These are phyloP conservation scores for Didymosphaeria variabile DNA, from an alignment of 2,329 filamentous ascomycete species.

Conservation along the genomic window DNA sequence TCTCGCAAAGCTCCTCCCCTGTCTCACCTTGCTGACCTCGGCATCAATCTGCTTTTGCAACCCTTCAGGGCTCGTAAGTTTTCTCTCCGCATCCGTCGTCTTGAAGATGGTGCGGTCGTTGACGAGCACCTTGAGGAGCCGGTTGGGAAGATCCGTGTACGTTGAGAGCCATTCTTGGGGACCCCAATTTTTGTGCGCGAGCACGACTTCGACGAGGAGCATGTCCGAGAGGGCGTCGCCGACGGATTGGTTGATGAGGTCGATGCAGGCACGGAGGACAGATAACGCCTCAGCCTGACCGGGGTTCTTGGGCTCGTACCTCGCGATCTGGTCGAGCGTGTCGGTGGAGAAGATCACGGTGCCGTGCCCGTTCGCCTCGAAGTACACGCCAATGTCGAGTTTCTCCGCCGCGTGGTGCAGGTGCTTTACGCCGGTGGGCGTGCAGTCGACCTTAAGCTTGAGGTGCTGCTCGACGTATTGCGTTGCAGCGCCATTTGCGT, in stretches of 20 bases:
- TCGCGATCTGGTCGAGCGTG: slow-evolving; percentile 79
- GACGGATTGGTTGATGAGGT: slow-evolving; percentile 98
- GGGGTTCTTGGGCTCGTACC: slow-evolving; percentile 84
- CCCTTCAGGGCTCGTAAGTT: slow-evolving; percentile 79
- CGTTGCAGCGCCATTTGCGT: slow-evolving; percentile 95
- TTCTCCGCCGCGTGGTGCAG: slow-evolving; percentile 95
- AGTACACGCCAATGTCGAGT: slow-evolving; percentile 97
- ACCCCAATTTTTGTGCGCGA: slow-evolving; percentile 93
- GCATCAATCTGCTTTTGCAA: slow-evolving; percentile 87
- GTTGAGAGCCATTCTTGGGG: slow-evolving; percentile 91
- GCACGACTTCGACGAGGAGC: slow-evolving; percentile 93
- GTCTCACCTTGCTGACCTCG: slow-evolving; percentile 88
- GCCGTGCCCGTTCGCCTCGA: slow-evolving; percentile 97
- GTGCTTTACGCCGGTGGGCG: slow-evolving; percentile 95
- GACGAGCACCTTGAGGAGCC: slow-evolving; percentile 92
- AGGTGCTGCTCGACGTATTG: slow-evolving; percentile 89
- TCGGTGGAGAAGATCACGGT: slow-evolving; percentile 93
- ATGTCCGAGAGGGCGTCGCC: slow-evolving; percentile 96
- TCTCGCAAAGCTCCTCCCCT: slow-evolving; percentile 87
- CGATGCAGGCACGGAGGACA: slow-evolving; percentile 80
- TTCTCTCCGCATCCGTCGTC: slow-evolving; percentile 91
- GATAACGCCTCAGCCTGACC: slow-evolving; percentile 91
- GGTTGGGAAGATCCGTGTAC: slow-evolving; percentile 93
- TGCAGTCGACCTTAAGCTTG: slow-evolving; percentile 89
- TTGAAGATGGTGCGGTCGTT: slow-evolving; percentile 87